Conservation (phyloP, 2,329 filamentous ascomycete species). For the Juglanconis oblonga region DNA sequence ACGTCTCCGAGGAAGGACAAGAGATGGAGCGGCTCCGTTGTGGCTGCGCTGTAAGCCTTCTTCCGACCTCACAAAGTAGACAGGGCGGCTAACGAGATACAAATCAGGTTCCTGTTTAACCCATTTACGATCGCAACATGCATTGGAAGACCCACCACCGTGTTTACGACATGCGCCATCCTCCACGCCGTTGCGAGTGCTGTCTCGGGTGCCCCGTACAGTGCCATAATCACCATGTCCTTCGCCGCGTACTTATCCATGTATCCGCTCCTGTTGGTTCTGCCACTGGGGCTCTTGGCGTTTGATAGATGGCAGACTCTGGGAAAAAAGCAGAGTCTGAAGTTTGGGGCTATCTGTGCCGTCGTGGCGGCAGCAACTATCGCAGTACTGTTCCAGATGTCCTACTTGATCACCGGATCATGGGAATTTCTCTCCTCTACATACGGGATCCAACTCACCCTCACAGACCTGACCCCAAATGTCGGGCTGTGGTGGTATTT, state of each 20-base stretch:
- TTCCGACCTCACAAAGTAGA: neutral
- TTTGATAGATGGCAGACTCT: constrained; percentile 57
- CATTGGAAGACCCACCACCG: constrained; percentile 81
- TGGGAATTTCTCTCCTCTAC: constrained; percentile 88
- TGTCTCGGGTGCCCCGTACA: constrained; percentile 67
- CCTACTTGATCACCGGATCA: constrained; percentile 71
- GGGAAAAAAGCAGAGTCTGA: constrained; percentile 22
- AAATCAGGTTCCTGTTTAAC: constrained; percentile 79
- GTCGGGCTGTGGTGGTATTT: constrained; percentile 99
- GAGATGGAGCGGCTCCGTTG: constrained; percentile 69
- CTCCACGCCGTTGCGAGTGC: constrained; percentile 81
- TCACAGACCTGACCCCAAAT: constrained; percentile 92
- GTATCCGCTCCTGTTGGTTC: constrained; percentile 83
- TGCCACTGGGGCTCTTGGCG: constrained; percentile 75
- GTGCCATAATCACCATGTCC: constrained; percentile 78
- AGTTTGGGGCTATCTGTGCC: constrained; percentile 57
- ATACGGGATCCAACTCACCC: constrained; percentile 86
- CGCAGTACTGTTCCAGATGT: constrained; percentile 65
- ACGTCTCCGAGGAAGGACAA: constrained; percentile 74
- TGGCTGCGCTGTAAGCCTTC: constrained; percentile 72
- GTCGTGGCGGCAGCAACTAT: constrained; percentile 52
- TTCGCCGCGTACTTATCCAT: constrained; percentile 89
- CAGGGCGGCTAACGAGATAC: constrained; percentile 7
- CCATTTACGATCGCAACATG: constrained; percentile 91
- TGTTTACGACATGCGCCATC: constrained; percentile 86